These are phyloP conservation scores for Gossypium thurberi DNA, from an alignment of 345 rosid genomes.

Conservation along the genomic window DNA sequence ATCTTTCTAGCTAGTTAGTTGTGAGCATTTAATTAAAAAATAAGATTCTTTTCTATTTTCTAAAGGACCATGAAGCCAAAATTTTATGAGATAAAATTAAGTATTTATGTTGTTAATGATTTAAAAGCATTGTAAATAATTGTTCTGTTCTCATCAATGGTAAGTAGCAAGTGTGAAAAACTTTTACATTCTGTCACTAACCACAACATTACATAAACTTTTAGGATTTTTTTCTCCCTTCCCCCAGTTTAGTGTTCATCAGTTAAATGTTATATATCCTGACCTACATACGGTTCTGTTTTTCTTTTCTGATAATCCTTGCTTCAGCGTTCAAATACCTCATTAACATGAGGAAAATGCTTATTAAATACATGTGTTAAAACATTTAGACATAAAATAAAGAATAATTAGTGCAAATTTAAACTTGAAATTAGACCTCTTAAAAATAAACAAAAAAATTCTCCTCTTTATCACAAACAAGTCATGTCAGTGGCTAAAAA, in stretches of 20 bases:
- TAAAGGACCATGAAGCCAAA: background rate
- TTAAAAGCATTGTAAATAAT: background rate
- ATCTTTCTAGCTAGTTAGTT: background rate
- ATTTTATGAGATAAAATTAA: background rate
- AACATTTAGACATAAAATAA: no score
- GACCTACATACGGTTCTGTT: background rate
- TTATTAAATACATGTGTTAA: no score
- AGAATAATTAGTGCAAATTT: no score
- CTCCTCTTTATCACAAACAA: no score
- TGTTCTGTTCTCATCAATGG: background rate
- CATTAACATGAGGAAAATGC: no score
- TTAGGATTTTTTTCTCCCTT: background rate
- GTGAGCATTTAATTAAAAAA: background rate
- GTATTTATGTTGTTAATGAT: background rate
- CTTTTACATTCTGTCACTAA: background rate
- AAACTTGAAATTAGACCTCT: no score
- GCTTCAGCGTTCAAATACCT: background rate
- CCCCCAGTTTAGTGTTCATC: background rate
- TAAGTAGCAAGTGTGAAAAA: background rate
- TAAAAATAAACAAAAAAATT: no score
- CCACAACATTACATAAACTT: background rate
- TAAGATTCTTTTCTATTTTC: background rate
- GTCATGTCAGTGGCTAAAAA: no score
- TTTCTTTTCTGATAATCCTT: background rate
- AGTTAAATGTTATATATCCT: background rate